Evolutionary conservation across 2,329 filamentous ascomycete genomes (phyloP), one percentile per base, ranked within the genome.

Genomic region (Phialocephala subalpina): DNA sequence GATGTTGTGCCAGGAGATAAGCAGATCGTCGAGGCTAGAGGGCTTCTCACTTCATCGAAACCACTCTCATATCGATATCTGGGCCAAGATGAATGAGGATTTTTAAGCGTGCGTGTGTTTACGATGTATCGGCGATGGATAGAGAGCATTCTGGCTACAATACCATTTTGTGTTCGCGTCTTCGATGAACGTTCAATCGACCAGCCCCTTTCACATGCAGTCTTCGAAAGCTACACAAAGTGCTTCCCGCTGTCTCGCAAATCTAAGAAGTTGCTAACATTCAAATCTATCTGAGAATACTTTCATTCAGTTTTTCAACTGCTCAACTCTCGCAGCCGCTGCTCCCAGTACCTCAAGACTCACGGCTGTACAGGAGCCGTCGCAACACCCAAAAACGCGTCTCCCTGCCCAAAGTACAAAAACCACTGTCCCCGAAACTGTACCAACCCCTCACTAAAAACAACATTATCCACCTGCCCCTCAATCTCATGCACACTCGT

Each of bases 371-470:
- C 52, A 16, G 60, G 60, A 12, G 66, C 57, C 25, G 60, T 66
- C 14, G 64, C 67, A 35, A 69, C 67, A 1, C 64, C 60, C 49
- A 67, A 62, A n/a, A 67, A 64, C 11, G 64, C 64, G 63, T 76
- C 73, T 20, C 70, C 73, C 57, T 74, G 69, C 16, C 75, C 75
- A 67, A 74, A 77, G 62, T 77, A 77, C 65, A 77, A 60, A 29
- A 73, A 73, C 76, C 75, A 78, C 56, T 74, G 71, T 3, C 75
- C 74, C 52, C 72, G 70, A 56, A 76, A 77, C 59, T 77, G 75
- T 22, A 77, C 75, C 59, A 77, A 60, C n/a, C 75, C 76, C 61
- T 78, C 76, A 29, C 69, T 70, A 66, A 78, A 77, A 1, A 76
- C 72, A 20, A 77, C 76, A 35, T 73, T 69, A 67, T 76, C 71